Evolutionary conservation across 2,329 filamentous ascomycete genomes (phyloP), one percentile per base, ranked within the genome.

Genomic region (Blastomyces silverae): DNA sequence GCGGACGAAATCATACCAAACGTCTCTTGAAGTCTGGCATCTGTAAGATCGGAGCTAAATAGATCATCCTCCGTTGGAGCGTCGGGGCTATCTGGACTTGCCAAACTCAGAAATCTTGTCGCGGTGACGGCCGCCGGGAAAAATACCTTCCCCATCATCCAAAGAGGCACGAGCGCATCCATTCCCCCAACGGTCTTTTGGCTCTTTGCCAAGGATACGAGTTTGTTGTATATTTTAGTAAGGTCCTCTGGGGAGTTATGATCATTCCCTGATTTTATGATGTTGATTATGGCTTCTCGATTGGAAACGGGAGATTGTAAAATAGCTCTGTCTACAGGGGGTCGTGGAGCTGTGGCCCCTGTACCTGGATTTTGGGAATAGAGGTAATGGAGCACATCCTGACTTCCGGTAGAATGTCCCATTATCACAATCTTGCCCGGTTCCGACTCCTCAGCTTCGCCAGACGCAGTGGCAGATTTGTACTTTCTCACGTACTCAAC

Each of bases 231-330:
- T 25, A 70, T 67, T 28, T 71, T 71, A 17, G 59, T 63, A 6
- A 68, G 34, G 46, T 63, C 66, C 20, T 68, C 62, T 20, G 68
- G 61, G 1, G 61, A 66, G 39, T 64, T 61, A n/a, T 57, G 65
- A 5, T 63, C 61, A 10, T 65, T 66, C 25, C 68, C 68, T n/a
- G 64, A 60, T n/a, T 71, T 68, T 6, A 74, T 63, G 28, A 64
- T 64, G 25, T 70, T 73, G 61, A 85, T 77, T 7, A 82, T 72
- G 3, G 78, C 72, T 73, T 95, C 88, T 39, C 91, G 83, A 74
- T 96, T 91, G 1, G 86, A 90, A 3, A 92, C 87, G 0, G 90
- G 87, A 0, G 88, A 91, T 74, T 96, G 92, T 64, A 96, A 78
- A 56, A 96, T 88, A 60, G 87, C 87, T 46, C 89, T 92, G 66